Evolutionary conservation across 805 yeast genomes (phyloP), one percentile per base, ranked within the genome.

Genomic region (Candida tallmaniae): DNA sequence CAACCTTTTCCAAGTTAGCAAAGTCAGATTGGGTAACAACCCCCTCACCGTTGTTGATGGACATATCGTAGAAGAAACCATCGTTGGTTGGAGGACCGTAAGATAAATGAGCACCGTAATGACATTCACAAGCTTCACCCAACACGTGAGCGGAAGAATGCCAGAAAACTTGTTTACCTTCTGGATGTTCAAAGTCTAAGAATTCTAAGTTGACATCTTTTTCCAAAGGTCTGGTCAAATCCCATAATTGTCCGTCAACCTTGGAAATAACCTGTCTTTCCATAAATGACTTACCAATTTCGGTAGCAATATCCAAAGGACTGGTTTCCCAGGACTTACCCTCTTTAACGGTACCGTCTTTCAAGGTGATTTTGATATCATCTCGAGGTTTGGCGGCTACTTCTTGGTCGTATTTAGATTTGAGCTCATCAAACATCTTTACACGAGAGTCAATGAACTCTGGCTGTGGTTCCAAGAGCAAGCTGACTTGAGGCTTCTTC

Each of bases 71-170:
- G 70, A 90, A 93, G 68, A 93, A 93, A 29, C 98, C 98, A 45
- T 90, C 97, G 36, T 82, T 87, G 41, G 96, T 90, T 60, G 98
- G 98, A 21, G 98, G 98, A 47, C 98, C 98, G 42, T 63, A 60
- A 20, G 71, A 65, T 46, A 93, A 78, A 60, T 90, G 96, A 46
- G 95, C 94, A 48, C 97, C 97, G 59, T 82, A 71, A 62, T 87
- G 93, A 61, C 96, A 83, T 68, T 93, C 98, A 70, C 96, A 84
- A 31, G 97, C 90, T 70, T 93, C 98, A 65, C 98, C 98, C 50
- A 93, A 70, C 36, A 93, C 90, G 65, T 93, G 98, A 34, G 98
- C 98, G 47, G 96, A 83, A 2, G 98, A 93, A 62, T 93, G 98
- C 98, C 98, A 93, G 68, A 93, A 93, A 23, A 90, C 97, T 46